Base-by-base conservation (phyloP, 495 filamentous ascomycete genomes). In the Daldinia concentrica region DNA sequence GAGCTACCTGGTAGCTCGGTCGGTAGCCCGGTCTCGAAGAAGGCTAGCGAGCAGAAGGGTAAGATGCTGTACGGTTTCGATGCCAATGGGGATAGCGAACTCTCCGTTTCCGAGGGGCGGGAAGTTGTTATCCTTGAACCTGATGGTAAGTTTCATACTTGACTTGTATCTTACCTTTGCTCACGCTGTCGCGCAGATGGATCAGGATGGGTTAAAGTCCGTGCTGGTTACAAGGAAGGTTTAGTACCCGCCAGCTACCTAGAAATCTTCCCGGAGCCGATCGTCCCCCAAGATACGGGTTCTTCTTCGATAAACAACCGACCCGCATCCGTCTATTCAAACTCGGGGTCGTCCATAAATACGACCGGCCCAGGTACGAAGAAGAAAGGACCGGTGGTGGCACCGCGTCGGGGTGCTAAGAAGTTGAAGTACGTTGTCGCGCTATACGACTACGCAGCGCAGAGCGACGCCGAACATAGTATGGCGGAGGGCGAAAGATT, bases 391-490 rank as follows among this genome's bases (percentile, higher is more conserved):
- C 95, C 95, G 0, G 94, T 90, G 0, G 95, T 99, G 14, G 96
- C 94, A 24, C 95, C 95, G 9, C 90, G 91, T 71, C 87, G 95
- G 8, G 95, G 94, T 9, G 95, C 94, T 14, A 97, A 97, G 89
- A 97, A 97, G 74, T 81, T 97, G n/a, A 91, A 91, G 75, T 96
- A 98, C 70, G 94, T 95, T 6, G 92, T 97, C 77, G 95, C 95
- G 2, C 41, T 98, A 77, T 99, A 98, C 74, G 93, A 95, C 30
- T 99, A 99, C 76, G 84, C 90, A 66, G 93, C 95, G 7, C 87
- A 91, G 68, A 94, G 90, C 74, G 93, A 95, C 37, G 87, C 87
- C 32, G 95, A 99, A 79, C 93, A 92, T 82, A 92, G 84, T 76
- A 99, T 99, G 92, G 67, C 76, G 3, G 95, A 95, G 80, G 95